Percentiles rank a stretch among this genome's conserved stretches.
Evolutionary conservation across 345 rosid genomes (phyloP).

Genomic region (Litchi chinensis): DNA sequence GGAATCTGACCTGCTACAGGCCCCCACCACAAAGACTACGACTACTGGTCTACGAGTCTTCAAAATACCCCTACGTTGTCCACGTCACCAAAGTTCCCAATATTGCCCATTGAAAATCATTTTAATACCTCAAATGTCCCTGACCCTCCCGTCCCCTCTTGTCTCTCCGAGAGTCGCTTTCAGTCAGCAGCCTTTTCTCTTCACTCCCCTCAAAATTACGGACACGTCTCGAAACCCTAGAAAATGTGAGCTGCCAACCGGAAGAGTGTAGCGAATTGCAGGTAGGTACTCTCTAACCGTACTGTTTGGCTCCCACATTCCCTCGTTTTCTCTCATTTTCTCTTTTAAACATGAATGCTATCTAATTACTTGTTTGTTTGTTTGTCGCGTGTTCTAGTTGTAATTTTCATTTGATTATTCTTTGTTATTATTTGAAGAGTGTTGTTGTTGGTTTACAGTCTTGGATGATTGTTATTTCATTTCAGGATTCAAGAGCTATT

Average conservation of each 20-base stretch:
- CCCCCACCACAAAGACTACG: no score
- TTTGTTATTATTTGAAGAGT: no score
- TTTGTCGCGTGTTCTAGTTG: background rate
- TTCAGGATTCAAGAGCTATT: background rate
- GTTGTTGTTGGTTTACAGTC: background rate
- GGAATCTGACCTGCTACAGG: no score
- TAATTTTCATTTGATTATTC: background rate
- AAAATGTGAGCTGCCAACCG: background rate
- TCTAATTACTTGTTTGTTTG: background rate
- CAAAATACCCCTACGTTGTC: no score
- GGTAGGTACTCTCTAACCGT: background rate
- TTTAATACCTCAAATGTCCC: no score
- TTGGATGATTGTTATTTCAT: background rate
- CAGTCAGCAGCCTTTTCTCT: background rate
- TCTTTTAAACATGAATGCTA: background rate
- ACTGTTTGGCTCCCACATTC: slow-evolving; percentile 19
- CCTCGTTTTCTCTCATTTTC: slow-evolving; percentile 4
- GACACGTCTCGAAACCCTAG: slow-evolving; percentile 21
- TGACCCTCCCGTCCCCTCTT: no score
- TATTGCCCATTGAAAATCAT: no score
- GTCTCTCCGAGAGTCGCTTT: background rate
- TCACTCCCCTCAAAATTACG: background rate
- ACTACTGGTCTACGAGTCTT: no score
- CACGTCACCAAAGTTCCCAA: no score
- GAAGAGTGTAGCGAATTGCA: background rate